Evolutionary conservation across 2,329 filamentous ascomycete genomes (phyloP), one percentile per base, ranked within the genome.

Genomic region (Aspergillus aculeatinus): DNA sequence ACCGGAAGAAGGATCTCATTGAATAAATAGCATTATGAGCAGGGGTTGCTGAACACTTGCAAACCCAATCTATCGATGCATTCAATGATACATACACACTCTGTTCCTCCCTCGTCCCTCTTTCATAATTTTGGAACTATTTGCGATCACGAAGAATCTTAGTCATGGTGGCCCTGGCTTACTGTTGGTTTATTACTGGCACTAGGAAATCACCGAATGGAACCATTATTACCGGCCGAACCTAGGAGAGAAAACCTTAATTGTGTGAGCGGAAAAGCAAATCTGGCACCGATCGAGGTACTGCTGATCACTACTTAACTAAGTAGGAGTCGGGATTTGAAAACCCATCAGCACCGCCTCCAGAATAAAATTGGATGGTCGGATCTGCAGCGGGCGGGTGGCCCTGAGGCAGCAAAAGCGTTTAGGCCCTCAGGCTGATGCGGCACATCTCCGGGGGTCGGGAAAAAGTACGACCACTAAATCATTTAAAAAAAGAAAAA

Each of bases 281-380:
- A 55, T 55, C 53, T 55, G 53, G 42, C 53, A 35, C 53, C 53
- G 53, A 55, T 55, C 53, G 53, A 48, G 31, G 42, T 47, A 31
- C 44, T 31, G 53, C 16, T 42, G 53, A 55, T 55, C 53, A 31
- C 48, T 48, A 55, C 53, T 31, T n/a, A 33, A 55, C 31, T 33
- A 27, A 33, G 48, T 47, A 55, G 53, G 53, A 55, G 53, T 31
- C 53, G 29, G 53, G 53, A 42, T 48, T 16, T 48, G 52, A 33
- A 48, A 47, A 25, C 5, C 53, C 29, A 31, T 47, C 27, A 27
- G 39, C 53, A 44, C 52, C 52, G 29, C 53, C 39, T 29, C 21
- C 52, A 5, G 42, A 54, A 47, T 48, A 21, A 55, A 25, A 48
- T 55, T 48, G 42, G 53, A 19, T 7, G 6, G 11, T 16, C 16